Evolutionary conservation across 331 rosid genomes (phyloP).

Genomic region (Rosa hybrid): DNA sequence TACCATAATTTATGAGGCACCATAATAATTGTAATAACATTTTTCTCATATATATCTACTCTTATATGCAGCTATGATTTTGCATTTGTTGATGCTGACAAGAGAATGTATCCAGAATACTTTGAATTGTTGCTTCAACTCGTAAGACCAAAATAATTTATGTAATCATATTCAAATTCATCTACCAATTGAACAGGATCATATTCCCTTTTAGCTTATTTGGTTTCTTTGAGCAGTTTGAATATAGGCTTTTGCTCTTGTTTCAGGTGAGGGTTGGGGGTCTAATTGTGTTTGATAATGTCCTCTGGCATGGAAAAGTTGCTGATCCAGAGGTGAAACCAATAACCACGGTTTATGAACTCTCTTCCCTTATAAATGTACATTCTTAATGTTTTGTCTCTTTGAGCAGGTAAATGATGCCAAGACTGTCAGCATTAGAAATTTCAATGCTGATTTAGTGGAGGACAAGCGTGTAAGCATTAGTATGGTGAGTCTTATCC

Average conservation of each 20-base stretch:
- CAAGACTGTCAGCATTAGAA: constrained; percentile 76
- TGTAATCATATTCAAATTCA: constrained; percentile 5
- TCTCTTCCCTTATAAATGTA: constrained; percentile 22
- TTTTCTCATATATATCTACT: constrained; percentile 21
- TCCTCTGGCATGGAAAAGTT: constrained; percentile 97
- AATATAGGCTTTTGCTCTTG: constrained; percentile 19
- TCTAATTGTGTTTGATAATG: constrained; percentile 83
- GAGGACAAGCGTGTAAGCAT: constrained; percentile 77
- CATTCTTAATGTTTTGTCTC: background rate
- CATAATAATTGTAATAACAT: background rate
- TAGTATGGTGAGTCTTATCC: constrained; percentile 64
- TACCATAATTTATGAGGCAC: background rate
- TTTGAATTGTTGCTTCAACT: constrained; percentile 74
- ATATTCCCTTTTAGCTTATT: background rate
- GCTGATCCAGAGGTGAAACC: constrained; percentile 71
- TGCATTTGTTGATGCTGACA: constrained; percentile 94
- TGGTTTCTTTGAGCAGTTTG: background rate
- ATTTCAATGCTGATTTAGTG: constrained; percentile 57
- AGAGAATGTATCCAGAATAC: constrained; percentile 77
- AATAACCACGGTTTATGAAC: background rate
- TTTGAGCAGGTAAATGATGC: constrained; percentile 66
- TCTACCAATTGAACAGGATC: background rate
- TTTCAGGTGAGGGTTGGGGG: constrained; percentile 87
- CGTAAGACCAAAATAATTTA: constrained; percentile 46
- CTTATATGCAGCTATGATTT: constrained; percentile 73